Base-by-base conservation (phyloP, 306 rosid genomes). In the Cicer yamashitae region DNA sequence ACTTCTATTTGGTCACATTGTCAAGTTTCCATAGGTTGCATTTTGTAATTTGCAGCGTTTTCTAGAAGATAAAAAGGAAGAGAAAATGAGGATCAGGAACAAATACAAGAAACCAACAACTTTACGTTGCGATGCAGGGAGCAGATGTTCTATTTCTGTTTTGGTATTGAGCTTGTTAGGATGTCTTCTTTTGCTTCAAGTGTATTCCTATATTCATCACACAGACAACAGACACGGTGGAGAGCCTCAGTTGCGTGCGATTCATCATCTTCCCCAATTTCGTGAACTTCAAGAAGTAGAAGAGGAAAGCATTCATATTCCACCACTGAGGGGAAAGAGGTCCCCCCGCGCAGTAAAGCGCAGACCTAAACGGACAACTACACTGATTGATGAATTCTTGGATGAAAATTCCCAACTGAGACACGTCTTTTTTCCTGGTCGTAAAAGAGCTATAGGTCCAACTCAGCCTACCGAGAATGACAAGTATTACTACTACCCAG, bases 261-360 rank as follows among this genome's bases (percentile, higher is more conserved):
- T 58, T 73, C 86, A 65, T 52, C 83, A 64, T 56, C 85, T 85
- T 76, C 91, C 89, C 8, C 86, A 85, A 56, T 80, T 96, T 54
- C 91, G 56, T 34, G 99, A 90, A 61, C 93, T 96, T 82, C 93
- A 92, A 85, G 81, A 80, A 59, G 91, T 92, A 52, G 99, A 96
- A 68, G 96, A 87, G 82, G 98, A 92, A 67, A 83, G 66, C 62
- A 82, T 96, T 77, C 92, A 81, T 58, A 83, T 96, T 52, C 98
- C 99, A n/a, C 99, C 92, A 12, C 99, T 98, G 0, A 87, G 47
- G 87, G 93, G 98, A 62, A 96, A 89, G 87, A 88, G 98, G 85
- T 92, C 99, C 43, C 98, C 99, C 22, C 90, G 98, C 10, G 97
- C 97, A 9, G 91, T 77, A 5, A 90, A 96, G 79, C 89, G 97